Evolutionary conservation across 768 basidiomycete species (phyloP).

Genomic region (Leccinum ochraceum): DNA sequence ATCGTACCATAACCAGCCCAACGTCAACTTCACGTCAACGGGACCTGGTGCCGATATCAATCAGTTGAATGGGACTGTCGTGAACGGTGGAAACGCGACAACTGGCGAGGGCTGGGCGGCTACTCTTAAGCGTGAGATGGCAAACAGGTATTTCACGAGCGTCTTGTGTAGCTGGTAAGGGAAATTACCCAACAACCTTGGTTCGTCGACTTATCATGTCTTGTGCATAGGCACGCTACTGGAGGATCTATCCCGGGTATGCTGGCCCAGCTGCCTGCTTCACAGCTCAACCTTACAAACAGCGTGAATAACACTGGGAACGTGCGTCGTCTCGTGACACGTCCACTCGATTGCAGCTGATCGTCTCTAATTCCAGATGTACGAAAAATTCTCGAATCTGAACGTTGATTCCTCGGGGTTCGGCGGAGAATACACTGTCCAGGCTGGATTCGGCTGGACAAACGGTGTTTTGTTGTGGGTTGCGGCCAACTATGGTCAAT

Average conservation of each 20-base stretch:
- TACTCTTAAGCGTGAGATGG: conserved; percentile 67
- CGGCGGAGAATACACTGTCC: conserved; percentile 89
- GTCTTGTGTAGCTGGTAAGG: conserved; percentile 86
- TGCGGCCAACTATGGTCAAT: conserved; percentile 61
- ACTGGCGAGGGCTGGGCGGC: conserved; percentile 65
- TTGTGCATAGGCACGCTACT: conserved; percentile 66
- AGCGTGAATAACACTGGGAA: conserved; percentile 72
- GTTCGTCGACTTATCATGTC: not conserved
- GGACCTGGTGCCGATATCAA: conserved; percentile 66
- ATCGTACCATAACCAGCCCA: conserved; percentile 41
- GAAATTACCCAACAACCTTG: not conserved
- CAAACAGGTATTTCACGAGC: conserved; percentile 83
- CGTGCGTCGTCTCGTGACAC: conserved; percentile 43
- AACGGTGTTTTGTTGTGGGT: conserved; percentile 82
- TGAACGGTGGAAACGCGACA: conserved; percentile 67
- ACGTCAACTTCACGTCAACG: conserved; percentile 48
- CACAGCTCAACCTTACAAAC: conserved; percentile 67
- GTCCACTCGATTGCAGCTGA: not conserved
- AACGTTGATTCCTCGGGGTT: conserved; percentile 78
- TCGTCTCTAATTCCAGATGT: conserved; percentile 55
- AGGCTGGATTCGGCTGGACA: conserved; percentile 89
- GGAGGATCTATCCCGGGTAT: conserved; percentile 80
- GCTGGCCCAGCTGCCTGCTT: conserved; percentile 66
- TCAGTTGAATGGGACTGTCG: conserved; percentile 50
- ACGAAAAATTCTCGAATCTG: conserved; percentile 80